phyloP scores from a whole-genome alignment of 441 rosid species.

The Adansonia madagascariensis region DNA sequence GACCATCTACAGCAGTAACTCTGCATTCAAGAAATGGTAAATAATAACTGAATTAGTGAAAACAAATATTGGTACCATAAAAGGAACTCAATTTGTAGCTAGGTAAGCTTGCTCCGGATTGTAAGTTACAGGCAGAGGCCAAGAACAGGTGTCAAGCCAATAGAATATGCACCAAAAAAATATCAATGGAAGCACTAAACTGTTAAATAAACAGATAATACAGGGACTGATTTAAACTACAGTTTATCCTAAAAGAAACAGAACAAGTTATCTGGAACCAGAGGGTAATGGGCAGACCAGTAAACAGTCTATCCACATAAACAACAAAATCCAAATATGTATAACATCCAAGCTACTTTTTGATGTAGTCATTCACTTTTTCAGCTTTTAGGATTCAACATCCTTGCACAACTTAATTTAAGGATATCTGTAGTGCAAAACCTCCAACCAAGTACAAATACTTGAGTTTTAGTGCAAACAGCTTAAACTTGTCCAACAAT shows the following conservation, averaged over 20 bases:
- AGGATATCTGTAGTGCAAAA: conserved; percentile 1
- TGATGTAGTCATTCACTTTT: not conserved
- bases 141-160: conserved; percentile 1
- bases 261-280: conserved; percentile 2
- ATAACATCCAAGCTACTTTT: conserved; percentile 9
- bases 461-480: not conserved
- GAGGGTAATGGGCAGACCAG: not conserved
- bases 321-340: conserved; percentile 8
- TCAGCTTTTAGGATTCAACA: conserved; percentile 20
- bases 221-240: not conserved
- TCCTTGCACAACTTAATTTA: not conserved
- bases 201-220: not conserved
- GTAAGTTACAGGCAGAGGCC: not conserved
- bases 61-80: conserved; percentile 14
- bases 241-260: not conserved
- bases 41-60: conserved; percentile 6
- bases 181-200: not conserved
- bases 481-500: not conserved
- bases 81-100: not conserved
- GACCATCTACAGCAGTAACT: conserved; percentile 99
- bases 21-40: conserved; percentile 50
- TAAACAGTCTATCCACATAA: not conserved
- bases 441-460: not conserved
- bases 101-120: conserved; percentile 13
- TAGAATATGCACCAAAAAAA: not conserved